Evolutionary conservation across 1,284 basidiomycete species (phyloP).

Genomic region (Melampsora allii-populina): DNA sequence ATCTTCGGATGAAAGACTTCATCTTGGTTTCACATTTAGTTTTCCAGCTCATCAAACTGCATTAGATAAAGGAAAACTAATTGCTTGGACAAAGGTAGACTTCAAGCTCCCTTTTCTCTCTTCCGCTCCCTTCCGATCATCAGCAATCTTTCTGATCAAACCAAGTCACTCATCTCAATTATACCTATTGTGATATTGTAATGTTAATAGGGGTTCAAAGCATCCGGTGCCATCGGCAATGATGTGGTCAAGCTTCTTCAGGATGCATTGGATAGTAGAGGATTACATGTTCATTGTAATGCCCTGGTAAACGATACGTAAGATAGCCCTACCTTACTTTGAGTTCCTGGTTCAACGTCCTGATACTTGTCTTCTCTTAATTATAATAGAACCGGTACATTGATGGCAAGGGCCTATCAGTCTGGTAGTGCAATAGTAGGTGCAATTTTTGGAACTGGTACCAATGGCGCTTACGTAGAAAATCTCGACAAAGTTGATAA

Average conservation of each 20-base stretch:
- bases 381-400: slow-evolving; percentile 81
- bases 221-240: slow-evolving; percentile 83
- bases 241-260: slow-evolving; percentile 91
- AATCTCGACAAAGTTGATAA: slow-evolving; percentile 79
- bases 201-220: slow-evolving; percentile 65
- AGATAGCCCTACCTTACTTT: slow-evolving; percentile 51
- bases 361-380: background rate
- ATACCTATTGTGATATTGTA: background rate
- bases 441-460: slow-evolving; percentile 95
- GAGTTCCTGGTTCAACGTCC: background rate
- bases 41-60: slow-evolving; percentile 98
- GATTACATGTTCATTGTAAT: slow-evolving; percentile 87
- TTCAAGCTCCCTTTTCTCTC: background rate
- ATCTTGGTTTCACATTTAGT: slow-evolving; percentile 89
- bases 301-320: slow-evolving; percentile 91
- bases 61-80: slow-evolving; percentile 77
- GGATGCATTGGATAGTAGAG: slow-evolving; percentile 86
- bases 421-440: slow-evolving; percentile 83
- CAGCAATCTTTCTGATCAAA: background rate
- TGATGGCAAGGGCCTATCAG: slow-evolving; percentile 87
- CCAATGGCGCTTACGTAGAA: slow-evolving; percentile 96
- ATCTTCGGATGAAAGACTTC: slow-evolving; percentile 59
- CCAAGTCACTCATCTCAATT: too few species aligned
- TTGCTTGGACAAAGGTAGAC: slow-evolving; percentile 84
- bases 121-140: background rate